Percentiles rank a stretch among this genome's conserved stretches.
Conservation (phyloP, 2,329 filamentous ascomycete genomes). For the Nemania serpens region DNA sequence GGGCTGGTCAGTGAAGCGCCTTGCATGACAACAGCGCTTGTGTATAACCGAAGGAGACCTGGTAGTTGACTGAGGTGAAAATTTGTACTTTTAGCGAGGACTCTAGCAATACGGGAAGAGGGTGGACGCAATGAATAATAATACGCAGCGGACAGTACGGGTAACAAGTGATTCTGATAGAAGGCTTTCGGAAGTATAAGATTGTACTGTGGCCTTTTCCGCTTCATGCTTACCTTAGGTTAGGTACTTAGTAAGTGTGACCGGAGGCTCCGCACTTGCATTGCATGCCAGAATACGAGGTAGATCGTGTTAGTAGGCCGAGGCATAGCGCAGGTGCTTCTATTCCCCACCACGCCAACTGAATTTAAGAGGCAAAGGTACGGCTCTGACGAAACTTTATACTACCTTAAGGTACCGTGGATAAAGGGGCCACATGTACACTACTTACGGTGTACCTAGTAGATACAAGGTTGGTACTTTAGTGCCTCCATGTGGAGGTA, state of each 20-base stretch:
- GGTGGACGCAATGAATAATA: slow-evolving; percentile 29
- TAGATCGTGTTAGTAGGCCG: neutral
- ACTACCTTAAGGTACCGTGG: no score
- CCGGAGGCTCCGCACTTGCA: no score
- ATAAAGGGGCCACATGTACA: no score
- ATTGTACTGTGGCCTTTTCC: neutral
- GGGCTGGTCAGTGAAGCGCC: slow-evolving; percentile 28
- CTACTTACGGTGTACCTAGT: no score
- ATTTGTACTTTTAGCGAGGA: slow-evolving; percentile 41
- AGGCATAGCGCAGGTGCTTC: neutral
- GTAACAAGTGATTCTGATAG: neutral
- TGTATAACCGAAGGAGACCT: slow-evolving; percentile 5
- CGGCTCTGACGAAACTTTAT: no score
- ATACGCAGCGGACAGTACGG: slow-evolving; percentile 20
- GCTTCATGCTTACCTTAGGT: no score
- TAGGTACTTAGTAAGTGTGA: no score
- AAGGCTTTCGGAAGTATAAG: neutral
- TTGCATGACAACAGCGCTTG: slow-evolving; percentile 25
- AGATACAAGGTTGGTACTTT: no score
- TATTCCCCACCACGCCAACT: neutral
- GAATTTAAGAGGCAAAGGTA: no score
- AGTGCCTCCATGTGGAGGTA: no score
- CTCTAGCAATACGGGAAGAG: slow-evolving; percentile 36
- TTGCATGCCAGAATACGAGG: neutral
- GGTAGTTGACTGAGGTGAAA: slow-evolving; percentile 27